Conservation (phyloP, 106 monocot species). For the Phalaenopsis equestris region DNA sequence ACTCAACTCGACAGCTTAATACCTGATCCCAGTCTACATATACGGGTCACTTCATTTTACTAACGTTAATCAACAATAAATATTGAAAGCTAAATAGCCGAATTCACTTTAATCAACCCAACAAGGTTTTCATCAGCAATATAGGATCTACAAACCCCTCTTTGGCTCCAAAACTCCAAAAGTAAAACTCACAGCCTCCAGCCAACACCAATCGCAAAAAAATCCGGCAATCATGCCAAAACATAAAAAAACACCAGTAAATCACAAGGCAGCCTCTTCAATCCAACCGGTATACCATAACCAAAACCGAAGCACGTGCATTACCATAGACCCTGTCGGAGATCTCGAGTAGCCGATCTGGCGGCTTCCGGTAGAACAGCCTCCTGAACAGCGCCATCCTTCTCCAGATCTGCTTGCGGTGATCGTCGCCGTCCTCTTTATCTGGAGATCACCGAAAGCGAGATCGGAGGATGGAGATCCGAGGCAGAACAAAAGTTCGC, state of each 20-base stretch:
- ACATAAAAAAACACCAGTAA: not conserved
- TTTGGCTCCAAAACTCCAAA: not conserved
- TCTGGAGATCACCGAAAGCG: not conserved
- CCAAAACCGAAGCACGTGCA: not conserved
- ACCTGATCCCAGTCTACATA: not conserved
- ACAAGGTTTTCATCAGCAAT: not conserved
- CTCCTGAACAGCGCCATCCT: slow-evolving; percentile 88
- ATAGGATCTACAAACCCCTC: not conserved
- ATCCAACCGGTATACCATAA: not conserved
- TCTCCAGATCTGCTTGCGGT: slow-evolving; percentile 2
- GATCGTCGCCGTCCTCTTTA: not conserved
- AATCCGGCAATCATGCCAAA: not conserved
- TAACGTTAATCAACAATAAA: not conserved
- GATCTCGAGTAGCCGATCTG: slow-evolving; percentile 93
- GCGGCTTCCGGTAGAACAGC: slow-evolving; percentile 92
- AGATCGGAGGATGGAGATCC: not conserved
- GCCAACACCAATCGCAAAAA: not conserved
- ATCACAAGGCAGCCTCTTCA: not conserved
- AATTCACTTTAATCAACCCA: no score
- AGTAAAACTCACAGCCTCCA: no score
- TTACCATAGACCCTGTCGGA: slow-evolving; percentile 94
- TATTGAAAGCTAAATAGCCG: no score
- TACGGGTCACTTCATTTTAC: not conserved
- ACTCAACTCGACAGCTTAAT: not conserved
- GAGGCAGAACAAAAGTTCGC: not conserved